Evolutionary conservation across 768 basidiomycete species (phyloP), one percentile per base, ranked within the genome.

Genomic region (Leucocoprinus birnbaumii): DNA sequence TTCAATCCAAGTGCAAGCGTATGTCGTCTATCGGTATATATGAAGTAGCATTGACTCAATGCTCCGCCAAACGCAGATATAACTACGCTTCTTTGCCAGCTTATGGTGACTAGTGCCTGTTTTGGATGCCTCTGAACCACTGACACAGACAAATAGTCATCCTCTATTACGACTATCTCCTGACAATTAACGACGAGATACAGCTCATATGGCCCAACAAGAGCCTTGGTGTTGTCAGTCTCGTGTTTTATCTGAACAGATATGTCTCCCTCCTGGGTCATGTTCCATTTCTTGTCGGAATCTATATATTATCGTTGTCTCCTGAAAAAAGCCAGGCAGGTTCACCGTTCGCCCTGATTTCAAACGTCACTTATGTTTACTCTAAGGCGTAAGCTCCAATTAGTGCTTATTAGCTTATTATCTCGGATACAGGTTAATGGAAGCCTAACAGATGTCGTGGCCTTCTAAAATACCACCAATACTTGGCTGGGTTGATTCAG

Each of bases 101-200:
- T 3, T 53, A 53, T 44, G 40, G 51, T 53, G 21, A 18, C 18
- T 11, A n/a, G 2, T 35, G 14, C 19, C 22, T n/a, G 19, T 48
- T 31, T 24, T 24, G n/a, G 6, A 16, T n/a, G 7, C 3, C 16
- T 31, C 31, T 18, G 11, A 16, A 14, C 24, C 1, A 45, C 14
- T 6, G 6, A 42, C 14, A 3, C 27, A 19, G 16, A 31, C 8
- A 37, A 26, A 14, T 21, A 78, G 76, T 64, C 3, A 66, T 76
- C 55, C 68, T 78, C 8, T 71, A 77, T 38, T 82, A 81, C 48
- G 82, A 84, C 61, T 81, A 78, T 53, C 21, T 71, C 10, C 64
- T 83, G 47, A 84, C 82, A 0, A 55, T 84, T 0, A 52, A 62
- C 1, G 56, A 59, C 9, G 82, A 84, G 62, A 61, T 76, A 22